These are phyloP conservation scores for Fraxinus latifolia DNA, from an alignment of 305 asterid species.

Conservation along the genomic window DNA sequence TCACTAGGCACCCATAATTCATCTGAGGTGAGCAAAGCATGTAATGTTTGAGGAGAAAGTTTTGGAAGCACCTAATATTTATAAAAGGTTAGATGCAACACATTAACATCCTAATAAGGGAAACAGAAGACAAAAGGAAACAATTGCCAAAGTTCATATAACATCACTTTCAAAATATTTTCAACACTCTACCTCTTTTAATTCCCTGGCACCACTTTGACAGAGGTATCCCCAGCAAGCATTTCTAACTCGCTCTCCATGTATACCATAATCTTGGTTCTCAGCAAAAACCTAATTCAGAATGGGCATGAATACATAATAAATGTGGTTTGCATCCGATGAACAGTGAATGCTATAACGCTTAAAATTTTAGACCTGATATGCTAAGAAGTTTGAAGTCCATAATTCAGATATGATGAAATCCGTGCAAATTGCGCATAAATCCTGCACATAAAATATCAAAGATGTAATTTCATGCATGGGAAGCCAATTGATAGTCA, in stretches of 20 bases:
- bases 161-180: slow-evolving; percentile 3
- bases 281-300: slow-evolving; percentile 83
- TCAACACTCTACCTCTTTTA: slow-evolving; percentile 64
- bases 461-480: slow-evolving; percentile 24
- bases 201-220: slow-evolving; percentile 91
- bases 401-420: slow-evolving; percentile 86
- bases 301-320: slow-evolving; percentile 14
- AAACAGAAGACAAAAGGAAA: slow-evolving; percentile 14
- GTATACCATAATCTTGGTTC: slow-evolving; percentile 91
- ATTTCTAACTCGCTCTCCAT: slow-evolving; percentile 96
- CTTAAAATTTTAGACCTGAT: slow-evolving; percentile 62
- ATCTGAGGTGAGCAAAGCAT: slow-evolving; percentile 84
- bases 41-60: slow-evolving; percentile 88
- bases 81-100: slow-evolving; percentile 23
- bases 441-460: slow-evolving; percentile 62
- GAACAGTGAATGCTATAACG: slow-evolving; percentile 1
- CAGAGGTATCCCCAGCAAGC: slow-evolving; percentile 99
- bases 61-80: slow-evolving; percentile 80
- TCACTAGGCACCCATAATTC: slow-evolving; percentile 94
- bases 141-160: slow-evolving; percentile 18
- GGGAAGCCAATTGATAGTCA: slow-evolving; percentile 5
- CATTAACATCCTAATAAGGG: slow-evolving; percentile 20
- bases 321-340: slow-evolving; percentile 7
- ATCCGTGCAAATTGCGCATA: slow-evolving; percentile 91
- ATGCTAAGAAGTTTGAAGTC: slow-evolving; percentile 91